phyloP scores from a whole-genome alignment of 331 rosid species.

The Acacia concinna region DNA sequence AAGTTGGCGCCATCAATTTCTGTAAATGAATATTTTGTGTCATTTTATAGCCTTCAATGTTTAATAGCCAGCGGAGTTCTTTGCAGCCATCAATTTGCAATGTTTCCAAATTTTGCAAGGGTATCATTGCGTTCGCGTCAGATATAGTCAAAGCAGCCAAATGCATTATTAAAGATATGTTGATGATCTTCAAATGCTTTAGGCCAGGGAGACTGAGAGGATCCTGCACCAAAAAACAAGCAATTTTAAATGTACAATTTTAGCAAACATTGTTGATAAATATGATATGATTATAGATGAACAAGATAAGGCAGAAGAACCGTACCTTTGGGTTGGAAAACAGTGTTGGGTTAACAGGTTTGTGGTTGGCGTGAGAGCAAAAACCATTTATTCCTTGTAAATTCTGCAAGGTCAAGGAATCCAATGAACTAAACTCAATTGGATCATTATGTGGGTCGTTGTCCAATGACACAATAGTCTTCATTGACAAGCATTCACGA shows the following conservation, averaged over 20 bases:
- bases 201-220: constrained; percentile 10
- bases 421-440: neutral
- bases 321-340: neutral
- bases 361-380: too few relatives aligned
- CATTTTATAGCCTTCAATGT: neutral
- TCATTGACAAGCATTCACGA: neutral
- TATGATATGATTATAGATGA: too few relatives aligned
- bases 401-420: neutral
- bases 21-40: too few relatives aligned
- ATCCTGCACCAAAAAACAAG: constrained; percentile 13
- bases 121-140: neutral
- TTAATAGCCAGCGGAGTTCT: neutral
- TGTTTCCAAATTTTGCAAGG: neutral
- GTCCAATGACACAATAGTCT: neutral
- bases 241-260: neutral
- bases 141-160: neutral
- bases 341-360: neutral
- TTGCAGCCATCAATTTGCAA: neutral
- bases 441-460: neutral
- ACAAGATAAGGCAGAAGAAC: neutral
- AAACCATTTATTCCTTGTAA: neutral
- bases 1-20: too few relatives aligned
- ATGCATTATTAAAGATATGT: neutral
- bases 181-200: neutral
- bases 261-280: too few relatives aligned